A percentile compares a stretch with the other conserved stretches of the same genome.
Evolutionary conservation across 2,329 filamentous ascomycete genomes (phyloP).

Genomic region (Penicillium sp.): DNA sequence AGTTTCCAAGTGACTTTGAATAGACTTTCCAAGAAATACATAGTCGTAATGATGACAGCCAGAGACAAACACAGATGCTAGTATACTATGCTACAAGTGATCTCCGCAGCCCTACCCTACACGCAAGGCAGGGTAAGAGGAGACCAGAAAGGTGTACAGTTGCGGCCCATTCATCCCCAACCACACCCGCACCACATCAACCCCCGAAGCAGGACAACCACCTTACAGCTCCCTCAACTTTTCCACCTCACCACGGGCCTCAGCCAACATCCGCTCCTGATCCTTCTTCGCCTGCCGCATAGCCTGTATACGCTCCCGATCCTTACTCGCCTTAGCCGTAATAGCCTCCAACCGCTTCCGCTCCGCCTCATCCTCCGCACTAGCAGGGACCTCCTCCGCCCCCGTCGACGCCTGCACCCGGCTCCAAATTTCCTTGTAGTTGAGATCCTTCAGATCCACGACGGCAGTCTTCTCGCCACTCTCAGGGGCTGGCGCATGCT

Average conservation of each 20-base stretch:
- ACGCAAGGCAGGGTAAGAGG: slow-evolving; percentile 5
- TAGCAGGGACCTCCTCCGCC: slow-evolving; percentile 39
- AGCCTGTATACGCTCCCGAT: slow-evolving; percentile 40
- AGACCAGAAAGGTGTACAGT: slow-evolving; percentile 8
- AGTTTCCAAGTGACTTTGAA: slow-evolving; percentile 1
- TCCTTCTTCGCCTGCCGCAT: slow-evolving; percentile 49
- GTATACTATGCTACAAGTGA: slow-evolving; percentile 29
- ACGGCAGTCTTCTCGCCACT: slow-evolving; percentile 36
- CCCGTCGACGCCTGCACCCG: slow-evolving; percentile 46
- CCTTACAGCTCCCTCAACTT: slow-evolving; percentile 40
- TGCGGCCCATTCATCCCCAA: not conserved
- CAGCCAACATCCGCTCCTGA: slow-evolving; percentile 48
- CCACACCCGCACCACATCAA: slow-evolving; percentile 10
- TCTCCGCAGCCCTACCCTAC: slow-evolving; percentile 5
- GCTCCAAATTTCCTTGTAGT: slow-evolving; percentile 47
- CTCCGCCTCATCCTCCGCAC: slow-evolving; percentile 39
- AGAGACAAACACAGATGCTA: slow-evolving; percentile 24
- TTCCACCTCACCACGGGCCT: slow-evolving; percentile 48
- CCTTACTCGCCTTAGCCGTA: slow-evolving; percentile 39
- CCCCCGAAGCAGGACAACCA: not conserved
- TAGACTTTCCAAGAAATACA: slow-evolving; percentile 27
- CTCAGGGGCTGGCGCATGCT: slow-evolving; percentile 37
- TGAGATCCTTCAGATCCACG: slow-evolving; percentile 43
- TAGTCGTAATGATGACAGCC: slow-evolving; percentile 11
- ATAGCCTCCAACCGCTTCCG: slow-evolving; percentile 40